Evolutionary conservation across 768 basidiomycete genomes (phyloP).

Genomic region (Sarcodon sp.): DNA sequence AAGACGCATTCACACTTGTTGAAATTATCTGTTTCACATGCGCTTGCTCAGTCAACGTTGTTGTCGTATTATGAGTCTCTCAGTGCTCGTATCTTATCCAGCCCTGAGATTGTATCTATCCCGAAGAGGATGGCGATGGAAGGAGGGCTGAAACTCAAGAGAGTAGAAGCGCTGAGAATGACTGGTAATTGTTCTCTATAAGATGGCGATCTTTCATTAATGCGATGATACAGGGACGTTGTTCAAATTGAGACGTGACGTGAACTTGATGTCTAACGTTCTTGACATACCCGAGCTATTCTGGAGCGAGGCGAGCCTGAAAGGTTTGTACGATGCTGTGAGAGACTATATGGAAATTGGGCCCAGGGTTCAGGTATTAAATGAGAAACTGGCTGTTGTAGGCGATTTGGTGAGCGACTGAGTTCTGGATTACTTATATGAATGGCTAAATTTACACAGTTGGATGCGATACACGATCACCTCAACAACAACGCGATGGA

Average conservation of each 20-base stretch:
- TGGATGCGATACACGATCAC: slow-evolving; percentile 89
- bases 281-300: slow-evolving; percentile 90
- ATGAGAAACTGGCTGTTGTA: slow-evolving; percentile 79
- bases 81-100: slow-evolving; percentile 66
- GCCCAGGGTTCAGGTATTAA: slow-evolving; percentile 69
- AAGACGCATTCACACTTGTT: slow-evolving; percentile 85
- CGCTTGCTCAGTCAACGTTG: slow-evolving; percentile 88
- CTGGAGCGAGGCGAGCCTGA: slow-evolving; percentile 88
- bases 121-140: slow-evolving; percentile 72
- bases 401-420: slow-evolving; percentile 66
- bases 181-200: slow-evolving; percentile 35
- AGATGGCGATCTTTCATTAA: not conserved
- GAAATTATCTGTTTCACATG: slow-evolving; percentile 89
- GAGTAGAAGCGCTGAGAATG: slow-evolving; percentile 76
- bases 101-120: slow-evolving; percentile 65
- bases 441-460: slow-evolving; percentile 23
- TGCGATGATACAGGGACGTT: slow-evolving; percentile 19
- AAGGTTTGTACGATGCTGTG: slow-evolving; percentile 83
- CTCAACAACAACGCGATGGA: slow-evolving; percentile 85
- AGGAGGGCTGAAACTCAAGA: slow-evolving; percentile 62
- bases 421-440: not conserved
- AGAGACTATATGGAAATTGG: slow-evolving; percentile 92
- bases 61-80: slow-evolving; percentile 78
- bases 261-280: slow-evolving; percentile 87
- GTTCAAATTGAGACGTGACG: slow-evolving; percentile 80